These are phyloP conservation scores for Suhomyces sp. DNA, from an alignment of 805 yeast genomes.

Conservation along the genomic window DNA sequence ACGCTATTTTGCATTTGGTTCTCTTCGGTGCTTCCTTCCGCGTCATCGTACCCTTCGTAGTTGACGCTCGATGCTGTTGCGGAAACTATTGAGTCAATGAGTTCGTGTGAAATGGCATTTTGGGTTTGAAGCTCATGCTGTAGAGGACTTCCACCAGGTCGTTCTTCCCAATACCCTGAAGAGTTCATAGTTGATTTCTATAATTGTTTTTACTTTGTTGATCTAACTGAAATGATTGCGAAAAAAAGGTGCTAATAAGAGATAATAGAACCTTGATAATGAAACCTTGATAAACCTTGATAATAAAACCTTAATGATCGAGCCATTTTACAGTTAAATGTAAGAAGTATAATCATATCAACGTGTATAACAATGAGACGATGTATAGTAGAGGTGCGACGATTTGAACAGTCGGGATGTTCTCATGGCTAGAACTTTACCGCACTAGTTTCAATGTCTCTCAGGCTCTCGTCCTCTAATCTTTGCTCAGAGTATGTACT, in stretches of 20 bases:
- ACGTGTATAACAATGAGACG: too few species aligned
- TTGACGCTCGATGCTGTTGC: conserved; percentile 7
- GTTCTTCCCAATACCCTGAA: conserved; percentile 27
- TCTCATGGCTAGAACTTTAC: too few species aligned
- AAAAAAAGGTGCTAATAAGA: background rate
- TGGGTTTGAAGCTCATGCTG: conserved; percentile 28
- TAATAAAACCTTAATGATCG: too few species aligned
- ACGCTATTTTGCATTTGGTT: conserved; percentile 7
- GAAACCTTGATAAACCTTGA: too few species aligned
- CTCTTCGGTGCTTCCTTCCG: conserved; percentile 1
- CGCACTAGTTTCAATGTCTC: too few species aligned
- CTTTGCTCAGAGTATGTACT: too few species aligned
- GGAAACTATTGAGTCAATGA: conserved; percentile 26
- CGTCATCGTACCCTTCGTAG: conserved; percentile 4
- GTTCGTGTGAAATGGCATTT: conserved; percentile 26
- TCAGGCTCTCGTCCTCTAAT: too few species aligned
- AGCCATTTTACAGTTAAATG: too few species aligned
- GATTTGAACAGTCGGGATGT: too few species aligned
- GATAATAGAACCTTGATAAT: too few species aligned
- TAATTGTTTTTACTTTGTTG: background rate
- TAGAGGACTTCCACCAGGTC: conserved; percentile 10
- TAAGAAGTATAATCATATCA: too few species aligned
- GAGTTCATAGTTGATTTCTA: conserved; percentile 18
- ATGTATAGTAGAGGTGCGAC: too few species aligned
- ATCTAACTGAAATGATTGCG: conserved; percentile 1